Evolutionary conservation across 768 basidiomycete species (phyloP).

Genomic region (Hericium rajendrae): DNA sequence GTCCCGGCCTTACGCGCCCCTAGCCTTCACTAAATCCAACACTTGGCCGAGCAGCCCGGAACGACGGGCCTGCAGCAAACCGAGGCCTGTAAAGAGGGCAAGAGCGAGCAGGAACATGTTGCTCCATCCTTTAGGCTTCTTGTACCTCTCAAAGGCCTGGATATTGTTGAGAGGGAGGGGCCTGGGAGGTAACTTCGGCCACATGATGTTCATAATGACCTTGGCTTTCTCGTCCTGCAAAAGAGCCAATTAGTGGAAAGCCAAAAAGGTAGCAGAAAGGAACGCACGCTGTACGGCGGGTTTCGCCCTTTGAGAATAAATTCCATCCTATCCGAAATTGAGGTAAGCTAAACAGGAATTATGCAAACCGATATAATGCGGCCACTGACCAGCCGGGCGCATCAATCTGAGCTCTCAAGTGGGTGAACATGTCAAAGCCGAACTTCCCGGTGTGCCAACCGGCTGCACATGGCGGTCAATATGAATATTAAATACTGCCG

Average conservation of each 20-base stretch:
- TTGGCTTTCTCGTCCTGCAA: background rate
- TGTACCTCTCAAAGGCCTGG: background rate
- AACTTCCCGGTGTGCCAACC: background rate
- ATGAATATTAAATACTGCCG: too few species aligned
- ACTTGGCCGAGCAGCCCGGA: too few species aligned
- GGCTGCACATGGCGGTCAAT: background rate
- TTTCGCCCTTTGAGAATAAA: background rate
- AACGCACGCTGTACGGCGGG: background rate
- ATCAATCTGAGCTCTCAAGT: background rate
- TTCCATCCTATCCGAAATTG: background rate
- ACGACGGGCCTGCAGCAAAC: too few species aligned
- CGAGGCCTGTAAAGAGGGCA: background rate
- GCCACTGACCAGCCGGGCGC: background rate
- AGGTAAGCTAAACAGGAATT: too few species aligned
- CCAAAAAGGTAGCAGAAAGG: background rate
- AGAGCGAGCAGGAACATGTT: background rate
- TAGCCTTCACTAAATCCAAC: too few species aligned
- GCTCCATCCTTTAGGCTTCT: background rate
- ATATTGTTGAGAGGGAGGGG: background rate
- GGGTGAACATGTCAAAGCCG: background rate
- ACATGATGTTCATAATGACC: background rate
- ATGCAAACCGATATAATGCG: background rate
- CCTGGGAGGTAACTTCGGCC: background rate
- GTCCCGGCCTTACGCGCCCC: too few species aligned
- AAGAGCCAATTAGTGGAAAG: background rate